Evolutionary conservation across 495 filamentous ascomycete genomes (phyloP), one percentile per base, ranked within the genome.

Genomic region (Trichoderma reesei): DNA sequence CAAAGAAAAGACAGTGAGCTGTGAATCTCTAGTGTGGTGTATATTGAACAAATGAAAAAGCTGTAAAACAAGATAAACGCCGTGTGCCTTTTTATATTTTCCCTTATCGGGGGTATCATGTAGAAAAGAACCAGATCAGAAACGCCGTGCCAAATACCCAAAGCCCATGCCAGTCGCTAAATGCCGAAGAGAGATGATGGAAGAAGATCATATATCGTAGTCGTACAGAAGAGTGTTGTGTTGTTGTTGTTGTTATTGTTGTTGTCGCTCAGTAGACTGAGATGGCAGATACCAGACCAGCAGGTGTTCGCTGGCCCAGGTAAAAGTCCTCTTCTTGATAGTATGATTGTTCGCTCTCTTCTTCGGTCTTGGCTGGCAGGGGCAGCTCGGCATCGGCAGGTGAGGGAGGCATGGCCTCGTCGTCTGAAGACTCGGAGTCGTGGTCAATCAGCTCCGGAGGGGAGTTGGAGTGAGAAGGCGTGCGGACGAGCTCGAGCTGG

Each of bases 361-460:
- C 66, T 66, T 59, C 68, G 62, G 60, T 66, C 60, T 59, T 60
- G 33, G 48, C 92, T 72, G 93, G 90, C 42, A 85, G 77, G 66
- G 88, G 82, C 62, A 91, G 78, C 41, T 76, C 65, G 64, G 87
- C 74, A 2, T 84, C 80, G 5, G 88, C 88, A 59, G 93, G 92
- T 63, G 93, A 96, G n/a, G 89, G 86, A 39, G 92, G 92, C 81
- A 90, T 89, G 37, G 85, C 80, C 68, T 86, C 84, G 72, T 86
- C 84, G 66, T 86, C 83, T 60, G 81, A 81, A 0, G 88, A 90
- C 67, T 89, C 87, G 44, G 83, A 85, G 64, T 84, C 85, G 68
- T 89, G 83, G 70, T 83, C 80, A 38, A 89, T 80, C 67, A 96
- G 85, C 76, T 92, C 91, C 41, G 92, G 91, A 68, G 90, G 87